Evolutionary conservation across 2,329 filamentous ascomycete genomes (phyloP), one percentile per base, ranked within the genome.

Genomic region (Venturia effusa): DNA sequence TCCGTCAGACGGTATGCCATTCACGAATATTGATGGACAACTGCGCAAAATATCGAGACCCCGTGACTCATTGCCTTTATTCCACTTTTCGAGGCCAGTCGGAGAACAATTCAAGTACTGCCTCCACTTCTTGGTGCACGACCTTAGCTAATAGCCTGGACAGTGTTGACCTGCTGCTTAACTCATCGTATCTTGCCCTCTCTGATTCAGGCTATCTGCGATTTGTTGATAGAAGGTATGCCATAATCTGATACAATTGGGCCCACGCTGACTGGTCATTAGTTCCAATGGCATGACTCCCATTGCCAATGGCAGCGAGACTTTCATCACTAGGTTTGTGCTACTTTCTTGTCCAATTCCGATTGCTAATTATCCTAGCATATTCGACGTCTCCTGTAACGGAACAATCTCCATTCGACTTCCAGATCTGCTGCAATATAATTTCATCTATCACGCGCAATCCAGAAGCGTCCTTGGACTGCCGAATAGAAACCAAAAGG

Each of bases 1-100:
- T 30, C 61, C 61, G 13, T 27, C 13, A 11, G 61, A 63, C 27
- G 61, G 61, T 27, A 59, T 63, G 32, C 61, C 61, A 5, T 59
- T 63, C 15, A 59, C 30, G 13, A 30, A 63, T 8, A 19, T 63
- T 27, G 61, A 63, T 24, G 61, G 61, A 15, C 32, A 40, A 30
- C 30, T 63, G 11, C 45, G 37, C 15, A 63, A 63, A 32, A 13
- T 4, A 40, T 37, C 19, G 19, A 32, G 30, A 8, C 27, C 41
- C 27, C 1, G 59, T 34, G 11, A 55, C 8, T 13, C 37, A 1
- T 39, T 63, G 32, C 48, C 61, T 19, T 13, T 59, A 30, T 63
- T 39, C 17, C 24, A 41, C 4, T 3, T 63, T 30, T 19, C n/a
- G 19, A 37, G n/a, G 45, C 30, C 37, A 32, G 19, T 6, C 11